Percentiles rank a stretch among this genome's conserved stretches.
These are phyloP conservation scores for Trichosanthes cucumerina DNA, from an alignment of 306 rosid species.

Conservation along the genomic window DNA sequence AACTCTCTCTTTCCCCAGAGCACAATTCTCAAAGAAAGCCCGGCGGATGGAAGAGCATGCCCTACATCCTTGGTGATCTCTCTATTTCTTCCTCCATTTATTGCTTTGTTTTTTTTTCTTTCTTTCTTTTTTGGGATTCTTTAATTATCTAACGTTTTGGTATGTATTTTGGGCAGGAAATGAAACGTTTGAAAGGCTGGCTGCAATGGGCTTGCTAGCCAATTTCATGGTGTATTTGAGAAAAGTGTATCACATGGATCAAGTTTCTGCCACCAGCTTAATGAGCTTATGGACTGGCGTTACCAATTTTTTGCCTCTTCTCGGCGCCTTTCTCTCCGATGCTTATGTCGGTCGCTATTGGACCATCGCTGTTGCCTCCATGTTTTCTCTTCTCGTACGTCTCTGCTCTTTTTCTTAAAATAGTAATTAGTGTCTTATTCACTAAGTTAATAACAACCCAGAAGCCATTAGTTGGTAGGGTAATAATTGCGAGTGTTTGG, in stretches of 20 bases:
- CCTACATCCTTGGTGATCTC: conserved; percentile 76
- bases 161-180: conserved; percentile 42
- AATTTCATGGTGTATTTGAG: conserved; percentile 76
- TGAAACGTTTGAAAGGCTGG: conserved; percentile 81
- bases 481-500: too few species aligned
- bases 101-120: too few species aligned
- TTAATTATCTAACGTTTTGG: too few species aligned
- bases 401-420: background rate
- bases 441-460: too few species aligned
- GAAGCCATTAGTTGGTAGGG: too few species aligned
- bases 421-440: too few species aligned
- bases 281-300: conserved; percentile 54
- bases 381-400: conserved; percentile 42
- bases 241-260: conserved; percentile 50
- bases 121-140: background rate
- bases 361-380: conserved; percentile 60
- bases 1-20: background rate
- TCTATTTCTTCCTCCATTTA: too few species aligned
- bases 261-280: conserved; percentile 54
- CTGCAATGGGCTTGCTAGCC: conserved; percentile 51
- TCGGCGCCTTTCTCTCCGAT: conserved; percentile 84
- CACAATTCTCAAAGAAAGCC: conserved; percentile 21
- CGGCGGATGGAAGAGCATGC: conserved; percentile 88
- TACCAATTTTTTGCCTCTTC: conserved; percentile 47
- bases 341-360: conserved; percentile 64